Base-by-base conservation (phyloP, 768 basidiomycete genomes). In the Tulasnella sp. region DNA sequence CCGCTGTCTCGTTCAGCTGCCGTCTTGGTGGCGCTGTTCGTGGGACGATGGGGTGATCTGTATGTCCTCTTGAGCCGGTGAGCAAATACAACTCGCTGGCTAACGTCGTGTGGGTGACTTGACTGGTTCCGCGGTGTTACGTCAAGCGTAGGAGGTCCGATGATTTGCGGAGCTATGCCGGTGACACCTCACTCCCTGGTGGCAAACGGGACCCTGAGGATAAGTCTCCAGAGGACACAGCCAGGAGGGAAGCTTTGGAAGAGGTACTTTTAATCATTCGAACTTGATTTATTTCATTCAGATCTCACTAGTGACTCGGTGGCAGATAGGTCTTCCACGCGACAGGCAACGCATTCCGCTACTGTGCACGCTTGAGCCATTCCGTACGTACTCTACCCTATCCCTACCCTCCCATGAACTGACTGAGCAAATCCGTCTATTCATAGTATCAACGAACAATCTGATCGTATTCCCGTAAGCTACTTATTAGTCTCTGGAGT, bases 131-230 rank as follows among this genome's bases (percentile, higher is more conserved):
- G n/a, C n/a, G n/a, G n/a, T 51, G 23, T 44, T 34, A 23, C 47
- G n/a, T 38, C 45, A 23, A 56, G 62, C n/a, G 29, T 51, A 94
- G 91, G 62, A 83, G 91, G 1, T 82, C 90, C 1, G 76, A 84
- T 0, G 79, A 79, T 2, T 72, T 95, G 65, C 75, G 82, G 38
- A 77, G 84, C 8, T 95, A 87, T 65, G 86, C 91, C 0, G 88
- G 88, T 0, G 92, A 94, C 68, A 95, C 92, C 0, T 86, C 88
- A 0, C 72, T 95, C 3, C 92, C 91, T 0, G 91, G 92, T 4
- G 91, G 92, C 0, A 89, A 84, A 68, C 77, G 84, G 5, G 91
- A 95, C 15, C 73, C 74, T 1, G 75, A 73, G 42, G 91, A 94
- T 68, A 68, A 66, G 63, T 81, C 78, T 42, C 73, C 83, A 2